Evolutionary conservation across 1,284 basidiomycete species (phyloP).

Genomic region (Naganishia sp.): DNA sequence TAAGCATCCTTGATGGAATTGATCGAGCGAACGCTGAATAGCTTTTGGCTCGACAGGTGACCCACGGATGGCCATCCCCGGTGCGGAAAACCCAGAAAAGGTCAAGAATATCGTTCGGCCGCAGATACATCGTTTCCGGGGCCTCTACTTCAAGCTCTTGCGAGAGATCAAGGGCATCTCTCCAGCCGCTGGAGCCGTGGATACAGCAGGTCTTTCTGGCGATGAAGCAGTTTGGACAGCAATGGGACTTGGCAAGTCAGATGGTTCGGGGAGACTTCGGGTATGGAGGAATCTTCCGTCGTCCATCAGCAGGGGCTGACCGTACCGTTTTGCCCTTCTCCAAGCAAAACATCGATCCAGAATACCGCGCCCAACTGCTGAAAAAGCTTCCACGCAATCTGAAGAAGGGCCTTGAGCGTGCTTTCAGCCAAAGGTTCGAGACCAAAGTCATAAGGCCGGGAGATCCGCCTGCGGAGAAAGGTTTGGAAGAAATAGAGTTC

Average conservation of each 20-base stretch:
- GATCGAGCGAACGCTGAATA: neutral
- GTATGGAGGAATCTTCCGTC: neutral
- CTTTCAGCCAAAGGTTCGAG: constrained; percentile 10
- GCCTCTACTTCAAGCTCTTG: constrained; percentile 78
- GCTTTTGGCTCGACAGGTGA: constrained; percentile 61
- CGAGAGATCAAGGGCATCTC: constrained; percentile 71
- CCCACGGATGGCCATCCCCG: constrained; percentile 83
- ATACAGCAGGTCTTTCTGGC: constrained; percentile 20
- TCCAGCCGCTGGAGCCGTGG: constrained; percentile 11
- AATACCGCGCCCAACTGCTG: constrained; percentile 70
- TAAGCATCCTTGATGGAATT: constrained; percentile 19
- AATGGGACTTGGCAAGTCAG: constrained; percentile 27
- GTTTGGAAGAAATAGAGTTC: constrained; percentile 67
- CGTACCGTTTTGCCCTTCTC: neutral
- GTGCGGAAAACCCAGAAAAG: constrained; percentile 92
- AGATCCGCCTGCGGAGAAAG: constrained; percentile 34
- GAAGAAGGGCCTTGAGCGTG: constrained; percentile 61
- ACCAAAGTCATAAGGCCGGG: constrained; percentile 37
- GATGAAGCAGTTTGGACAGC: constrained; percentile 30
- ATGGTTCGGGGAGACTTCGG: constrained; percentile 23
- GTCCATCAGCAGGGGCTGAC: constrained; percentile 1
- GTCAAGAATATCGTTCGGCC: constrained; percentile 87
- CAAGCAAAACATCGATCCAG: constrained; percentile 67
- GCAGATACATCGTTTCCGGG: constrained; percentile 74
- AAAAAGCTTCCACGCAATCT: constrained; percentile 72